Evolutionary conservation across 2,329 filamentous ascomycete species (phyloP).

Genomic region (Plenodomus tracheiphilus): DNA sequence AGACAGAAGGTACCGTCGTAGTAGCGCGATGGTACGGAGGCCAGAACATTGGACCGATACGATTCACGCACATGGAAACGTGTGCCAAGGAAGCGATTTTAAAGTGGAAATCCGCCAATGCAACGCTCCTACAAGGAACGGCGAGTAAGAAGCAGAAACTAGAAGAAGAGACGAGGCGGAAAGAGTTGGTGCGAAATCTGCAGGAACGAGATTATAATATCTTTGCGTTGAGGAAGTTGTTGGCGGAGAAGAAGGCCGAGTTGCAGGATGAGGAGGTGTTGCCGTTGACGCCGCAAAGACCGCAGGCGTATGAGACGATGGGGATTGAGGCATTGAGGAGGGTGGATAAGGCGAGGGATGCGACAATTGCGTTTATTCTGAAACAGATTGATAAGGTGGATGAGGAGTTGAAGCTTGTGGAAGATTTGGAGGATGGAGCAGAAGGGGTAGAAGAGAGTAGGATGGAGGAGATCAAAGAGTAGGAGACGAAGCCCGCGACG

Average conservation of each 20-base stretch:
- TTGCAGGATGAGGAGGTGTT: constrained; percentile 27
- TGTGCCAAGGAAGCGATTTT: constrained; percentile 53
- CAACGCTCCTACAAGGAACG: constrained; percentile 37
- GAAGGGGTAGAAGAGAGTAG: constrained; percentile 19
- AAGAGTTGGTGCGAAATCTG: constrained; percentile 43
- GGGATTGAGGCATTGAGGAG: constrained; percentile 45
- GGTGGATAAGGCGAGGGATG: constrained; percentile 56
- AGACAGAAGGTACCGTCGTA: constrained; percentile 52
- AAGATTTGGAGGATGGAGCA: constrained; percentile 24
- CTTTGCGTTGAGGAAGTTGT: constrained; percentile 49
- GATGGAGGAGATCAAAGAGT: constrained; percentile 9
- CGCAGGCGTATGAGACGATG: constrained; percentile 49
- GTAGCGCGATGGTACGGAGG: constrained; percentile 62
- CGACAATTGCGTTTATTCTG: constrained; percentile 56
- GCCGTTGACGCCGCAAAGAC: constrained; percentile 34
- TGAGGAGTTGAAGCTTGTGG: constrained; percentile 36
- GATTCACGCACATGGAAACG: constrained; percentile 58
- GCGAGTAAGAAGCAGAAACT: constrained; percentile 43
- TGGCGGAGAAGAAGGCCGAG: constrained; percentile 48
- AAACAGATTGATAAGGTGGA: constrained; percentile 58
- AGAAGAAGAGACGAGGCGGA: constrained; percentile 39
- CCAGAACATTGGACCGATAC: constrained; percentile 55
- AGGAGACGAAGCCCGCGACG: neutral
- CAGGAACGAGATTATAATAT: constrained; percentile 54
- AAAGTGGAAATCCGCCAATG: constrained; percentile 44